Base-by-base conservation (phyloP, 805 yeast genomes). In the Wickerhamomyces ciferrii region DNA sequence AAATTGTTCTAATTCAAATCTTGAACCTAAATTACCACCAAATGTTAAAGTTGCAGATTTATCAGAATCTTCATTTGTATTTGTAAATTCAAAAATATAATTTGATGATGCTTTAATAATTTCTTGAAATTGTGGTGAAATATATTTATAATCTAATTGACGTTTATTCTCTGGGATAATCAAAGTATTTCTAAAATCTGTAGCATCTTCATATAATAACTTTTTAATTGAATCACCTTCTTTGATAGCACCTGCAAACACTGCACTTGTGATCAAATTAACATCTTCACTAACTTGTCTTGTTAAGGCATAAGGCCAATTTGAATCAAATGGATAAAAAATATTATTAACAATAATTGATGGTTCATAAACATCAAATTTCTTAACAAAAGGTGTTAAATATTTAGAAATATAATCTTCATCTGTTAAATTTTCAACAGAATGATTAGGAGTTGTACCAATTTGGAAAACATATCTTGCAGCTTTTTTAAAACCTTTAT, bases 331-430 rank as follows among this genome's bases (percentile, higher is more conserved):
- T 3, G 72, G 74, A 48, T 70, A 66, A 17, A 86, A 73, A 7
- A 83, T 81, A 39, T 98, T 98, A 62, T 92, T 86, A 25, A 80
- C 78, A 43, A 89, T 72, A 4, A 88, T 66, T 0, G 76, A 62
- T 0, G 92, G 82, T 1, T 61, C 59, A 0, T 56, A 55, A 24
- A 83, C 62, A 6, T 75, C 71, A 32, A 80, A 68, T 1, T 62
- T 66, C 2, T 55, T 41, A 9, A 60, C 43, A 41, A 76, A 59
- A 13, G 67, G 58, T 0, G 41, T 23, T 11, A 57, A 48, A 19
- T 53, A 15, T 10, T 47, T 51, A 2, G 65, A 58, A 14, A 55
- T 49, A 40, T 55, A 47, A 24, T 48, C 52, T 9, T 45, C 43
- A n/a, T 51, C 48, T 24, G 57, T 44, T 1, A 48, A 36, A 2